A percentile compares a stretch with the other conserved stretches of the same genome.
Evolutionary conservation across 139 green algal genomes (phyloP).

Genomic region (Dunaliella sp.): DNA sequence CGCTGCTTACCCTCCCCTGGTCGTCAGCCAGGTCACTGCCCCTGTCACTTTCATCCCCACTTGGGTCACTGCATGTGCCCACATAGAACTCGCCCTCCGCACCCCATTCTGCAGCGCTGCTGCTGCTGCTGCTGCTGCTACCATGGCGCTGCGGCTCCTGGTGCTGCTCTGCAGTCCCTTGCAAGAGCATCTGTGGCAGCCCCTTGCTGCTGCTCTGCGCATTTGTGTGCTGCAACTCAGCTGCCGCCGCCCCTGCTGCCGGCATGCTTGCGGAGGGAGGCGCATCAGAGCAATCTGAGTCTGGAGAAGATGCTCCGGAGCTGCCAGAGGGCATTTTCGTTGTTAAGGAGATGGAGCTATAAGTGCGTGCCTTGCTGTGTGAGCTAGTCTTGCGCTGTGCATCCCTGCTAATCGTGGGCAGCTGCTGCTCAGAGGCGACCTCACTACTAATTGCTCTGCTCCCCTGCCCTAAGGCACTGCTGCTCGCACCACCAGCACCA

Average conservation of each 20-base stretch:
- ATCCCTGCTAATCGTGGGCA: too few species aligned
- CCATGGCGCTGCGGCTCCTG: not conserved
- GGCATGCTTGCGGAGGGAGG: not conserved
- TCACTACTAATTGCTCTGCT: too few species aligned
- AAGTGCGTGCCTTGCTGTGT: too few species aligned
- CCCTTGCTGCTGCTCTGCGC: not conserved
- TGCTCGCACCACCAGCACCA: too few species aligned
- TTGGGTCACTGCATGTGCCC: not conserved
- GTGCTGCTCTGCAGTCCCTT: not conserved
- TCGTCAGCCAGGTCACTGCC: not conserved
- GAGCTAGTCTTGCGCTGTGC: too few species aligned
- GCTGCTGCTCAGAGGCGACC: too few species aligned
- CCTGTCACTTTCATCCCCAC: not conserved
- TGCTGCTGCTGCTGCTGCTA: not conserved
- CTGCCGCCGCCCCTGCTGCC: not conserved
- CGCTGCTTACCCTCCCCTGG: too few species aligned
- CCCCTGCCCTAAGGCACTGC: too few species aligned
- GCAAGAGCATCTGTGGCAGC: not conserved
- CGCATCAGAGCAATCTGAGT: not conserved
- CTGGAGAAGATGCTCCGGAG: not conserved
- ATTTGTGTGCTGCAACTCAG: too few species aligned
- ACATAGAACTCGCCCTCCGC: not conserved
- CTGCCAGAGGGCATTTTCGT: too few species aligned
- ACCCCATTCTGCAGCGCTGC: not conserved
- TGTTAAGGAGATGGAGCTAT: too few species aligned